These are phyloP conservation scores for Jimgerdemannia flammicorona DNA, from an alignment of 192 early-diverging fungal species.

Conservation along the genomic window DNA sequence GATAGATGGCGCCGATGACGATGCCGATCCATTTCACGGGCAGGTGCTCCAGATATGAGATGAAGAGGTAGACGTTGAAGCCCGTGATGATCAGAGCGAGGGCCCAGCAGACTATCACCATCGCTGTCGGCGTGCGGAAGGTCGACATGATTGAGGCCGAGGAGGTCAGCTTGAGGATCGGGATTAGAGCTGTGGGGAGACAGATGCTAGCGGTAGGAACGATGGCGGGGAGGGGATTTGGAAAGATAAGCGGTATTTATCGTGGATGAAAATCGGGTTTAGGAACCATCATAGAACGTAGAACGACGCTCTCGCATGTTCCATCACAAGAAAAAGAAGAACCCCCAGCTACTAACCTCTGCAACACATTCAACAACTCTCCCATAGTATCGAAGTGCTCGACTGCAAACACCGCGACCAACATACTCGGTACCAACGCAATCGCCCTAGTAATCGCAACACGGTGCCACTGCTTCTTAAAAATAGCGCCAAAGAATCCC, in stretches of 20 bases:
- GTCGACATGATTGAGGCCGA: conserved; percentile 44
- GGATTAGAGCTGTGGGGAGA: conserved; percentile 60
- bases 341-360: conserved; percentile 28
- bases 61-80: conserved; percentile 51
- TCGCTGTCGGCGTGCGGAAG: conserved; percentile 19
- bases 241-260: not conserved
- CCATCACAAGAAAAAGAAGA: too few species aligned
- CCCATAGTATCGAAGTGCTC: conserved; percentile 59
- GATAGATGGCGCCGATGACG: conserved; percentile 14
- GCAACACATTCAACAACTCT: conserved; percentile 65
- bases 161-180: conserved; percentile 57
- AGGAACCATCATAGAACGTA: too few species aligned
- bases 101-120: conserved; percentile 37
- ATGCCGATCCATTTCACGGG: conserved; percentile 13
- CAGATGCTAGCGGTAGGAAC: conserved; percentile 35
- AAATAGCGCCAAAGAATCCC: conserved; percentile 69
- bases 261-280: too few species aligned
- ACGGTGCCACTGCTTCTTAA: conserved; percentile 58
- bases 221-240: not conserved
- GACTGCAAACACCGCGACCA: conserved; percentile 56
- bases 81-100: conserved; percentile 47
- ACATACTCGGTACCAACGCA: conserved; percentile 62
- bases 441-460: conserved; percentile 56
- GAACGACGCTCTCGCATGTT: too few species aligned
- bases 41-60: conserved; percentile 25